phyloP scores from a whole-genome alignment of 371 early-diverging fungal species.

The Dichotomocladium elegans region DNA sequence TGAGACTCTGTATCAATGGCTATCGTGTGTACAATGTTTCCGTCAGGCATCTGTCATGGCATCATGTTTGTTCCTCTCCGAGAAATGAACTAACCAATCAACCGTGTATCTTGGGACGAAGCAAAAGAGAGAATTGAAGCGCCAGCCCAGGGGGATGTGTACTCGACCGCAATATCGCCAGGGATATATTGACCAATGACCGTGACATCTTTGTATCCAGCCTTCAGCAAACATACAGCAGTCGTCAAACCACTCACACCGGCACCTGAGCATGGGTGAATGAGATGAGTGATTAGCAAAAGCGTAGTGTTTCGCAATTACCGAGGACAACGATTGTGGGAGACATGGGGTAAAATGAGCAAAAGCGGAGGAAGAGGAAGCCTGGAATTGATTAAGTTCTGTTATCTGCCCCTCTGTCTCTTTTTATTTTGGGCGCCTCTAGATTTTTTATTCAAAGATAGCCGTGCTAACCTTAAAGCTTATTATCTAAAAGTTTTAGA shows the following conservation, averaged over 20 bases:
- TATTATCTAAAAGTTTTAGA: no score
- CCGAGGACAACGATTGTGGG: constrained; percentile 4
- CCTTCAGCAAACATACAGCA: constrained; percentile 50
- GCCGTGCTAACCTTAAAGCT: no score
- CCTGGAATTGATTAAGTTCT: no score
- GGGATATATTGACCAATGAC: constrained; percentile 61
- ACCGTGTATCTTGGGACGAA: constrained; percentile 18
- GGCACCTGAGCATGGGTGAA: constrained; percentile 46
- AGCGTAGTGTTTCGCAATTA: neutral
- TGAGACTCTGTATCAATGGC: constrained; percentile 32
- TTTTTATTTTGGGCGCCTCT: no score
- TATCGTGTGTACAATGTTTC: neutral
- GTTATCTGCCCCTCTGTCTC: no score
- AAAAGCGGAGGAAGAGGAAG: no score
- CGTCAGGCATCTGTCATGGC: neutral
- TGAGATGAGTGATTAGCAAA: neutral
- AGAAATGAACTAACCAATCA: constrained; percentile 36
- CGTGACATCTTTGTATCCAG: constrained; percentile 50
- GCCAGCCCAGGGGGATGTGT: constrained; percentile 77
- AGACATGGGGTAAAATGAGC: no score
- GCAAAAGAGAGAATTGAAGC: constrained; percentile 40
- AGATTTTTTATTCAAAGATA: no score
- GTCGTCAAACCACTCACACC: constrained; percentile 79
- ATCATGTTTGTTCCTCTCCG: no score
- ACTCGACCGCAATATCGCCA: constrained; percentile 49